phyloP scores from a whole-genome alignment of 805 yeast species.

The Hanseniaspora osmophila region DNA sequence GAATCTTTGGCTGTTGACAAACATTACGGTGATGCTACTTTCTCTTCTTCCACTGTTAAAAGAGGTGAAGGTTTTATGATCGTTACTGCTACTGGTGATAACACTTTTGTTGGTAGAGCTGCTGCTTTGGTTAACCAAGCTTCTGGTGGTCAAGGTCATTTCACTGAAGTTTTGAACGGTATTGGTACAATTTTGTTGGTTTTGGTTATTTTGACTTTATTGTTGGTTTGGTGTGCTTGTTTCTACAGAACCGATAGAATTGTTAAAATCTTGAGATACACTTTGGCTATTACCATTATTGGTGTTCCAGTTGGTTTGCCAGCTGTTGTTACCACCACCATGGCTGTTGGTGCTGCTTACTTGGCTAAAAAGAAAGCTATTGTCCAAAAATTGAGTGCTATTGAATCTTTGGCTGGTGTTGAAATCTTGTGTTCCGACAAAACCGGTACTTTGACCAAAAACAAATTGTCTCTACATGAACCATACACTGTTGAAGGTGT shows the following conservation, averaged over 20 bases:
- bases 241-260: constrained; percentile 85
- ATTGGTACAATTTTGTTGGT: constrained; percentile 87
- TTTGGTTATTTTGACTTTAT: constrained; percentile 72
- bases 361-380: constrained; percentile 93
- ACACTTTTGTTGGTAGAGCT: constrained; percentile 93
- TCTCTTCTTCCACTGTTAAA: constrained; percentile 89
- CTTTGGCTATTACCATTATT: constrained; percentile 87
- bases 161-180: constrained; percentile 95
- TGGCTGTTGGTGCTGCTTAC: constrained; percentile 99
- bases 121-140: constrained; percentile 94
- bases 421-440: constrained; percentile 95
- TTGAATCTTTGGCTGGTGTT: constrained; percentile 95
- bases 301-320: constrained; percentile 99
- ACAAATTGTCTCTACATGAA: constrained; percentile 88
- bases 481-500: constrained; percentile 98
- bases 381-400: constrained; percentile 92
- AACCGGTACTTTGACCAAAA: constrained; percentile 96
- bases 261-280: constrained; percentile 79
- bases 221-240: constrained; percentile 84
- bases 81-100: constrained; percentile 90
- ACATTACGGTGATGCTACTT: constrained; percentile 71
- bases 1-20: constrained; percentile 93
- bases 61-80: constrained; percentile 91
- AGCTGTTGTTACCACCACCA: constrained; percentile 95
- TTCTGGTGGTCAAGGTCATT: constrained; percentile 85